Conservation (phyloP, 2,329 filamentous ascomycete species). For the Huntiella omanensis region DNA sequence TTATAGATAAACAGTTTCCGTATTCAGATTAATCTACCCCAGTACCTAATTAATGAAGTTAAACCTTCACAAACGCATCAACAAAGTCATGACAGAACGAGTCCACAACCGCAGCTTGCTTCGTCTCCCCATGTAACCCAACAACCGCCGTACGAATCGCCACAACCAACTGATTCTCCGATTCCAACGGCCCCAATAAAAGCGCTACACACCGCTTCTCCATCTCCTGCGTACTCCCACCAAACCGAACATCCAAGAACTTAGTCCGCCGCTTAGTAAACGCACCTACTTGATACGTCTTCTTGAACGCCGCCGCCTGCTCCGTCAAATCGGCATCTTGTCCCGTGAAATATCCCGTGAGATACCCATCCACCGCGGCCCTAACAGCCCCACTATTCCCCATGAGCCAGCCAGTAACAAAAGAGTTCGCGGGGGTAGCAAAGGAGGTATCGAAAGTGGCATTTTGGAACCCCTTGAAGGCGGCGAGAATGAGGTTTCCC, state of each 20-base stretch:
- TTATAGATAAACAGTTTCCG: background rate
- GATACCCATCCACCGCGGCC: slow-evolving; percentile 6
- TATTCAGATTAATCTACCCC: too few relatives aligned
- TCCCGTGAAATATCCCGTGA: background rate
- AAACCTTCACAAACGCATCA: slow-evolving; percentile 1
- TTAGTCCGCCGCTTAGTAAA: slow-evolving; percentile 1
- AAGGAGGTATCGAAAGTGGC: slow-evolving; percentile 6
- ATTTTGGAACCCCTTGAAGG: slow-evolving; percentile 4
- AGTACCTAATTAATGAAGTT: too few relatives aligned
- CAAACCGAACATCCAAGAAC: slow-evolving; percentile 5
- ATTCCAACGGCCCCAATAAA: background rate
- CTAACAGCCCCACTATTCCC: background rate
- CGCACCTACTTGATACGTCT: background rate
- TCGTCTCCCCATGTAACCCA: background rate
- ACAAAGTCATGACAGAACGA: slow-evolving; percentile 7
- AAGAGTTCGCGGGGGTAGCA: slow-evolving; percentile 1
- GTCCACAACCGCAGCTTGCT: background rate
- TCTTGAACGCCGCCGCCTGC: background rate
- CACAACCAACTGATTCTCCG: slow-evolving; percentile 1
- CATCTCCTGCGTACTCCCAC: background rate
- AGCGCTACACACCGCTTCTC: slow-evolving; percentile 1
- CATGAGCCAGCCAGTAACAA: slow-evolving; percentile 2
- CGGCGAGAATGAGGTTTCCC: slow-evolving; percentile 3
- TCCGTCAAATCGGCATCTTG: background rate
- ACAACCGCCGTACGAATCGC: slow-evolving; percentile 3